A percentile compares a stretch with the other conserved stretches of the same genome.
These are phyloP conservation scores for Boletus vinaceobasis DNA, from an alignment of 768 basidiomycete species.

Conservation along the genomic window DNA sequence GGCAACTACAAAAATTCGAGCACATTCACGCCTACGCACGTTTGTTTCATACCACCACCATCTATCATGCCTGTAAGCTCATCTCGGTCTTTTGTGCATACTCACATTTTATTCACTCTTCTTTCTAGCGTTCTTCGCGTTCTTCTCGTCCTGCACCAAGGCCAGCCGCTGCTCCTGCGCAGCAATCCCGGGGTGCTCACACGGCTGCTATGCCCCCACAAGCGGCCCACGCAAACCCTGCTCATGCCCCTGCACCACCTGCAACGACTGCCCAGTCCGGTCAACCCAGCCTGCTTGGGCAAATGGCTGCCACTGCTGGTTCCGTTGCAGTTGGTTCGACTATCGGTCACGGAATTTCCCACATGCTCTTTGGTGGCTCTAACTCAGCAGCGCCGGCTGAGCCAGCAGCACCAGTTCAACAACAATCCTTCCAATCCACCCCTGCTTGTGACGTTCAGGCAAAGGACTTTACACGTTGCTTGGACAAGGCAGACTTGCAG, in stretches of 20 bases:
- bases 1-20: conserved; percentile 13
- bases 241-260: conserved; percentile 41
- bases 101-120: neutral
- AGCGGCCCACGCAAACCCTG: conserved; percentile 41
- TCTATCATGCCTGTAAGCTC: conserved; percentile 48
- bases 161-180: conserved; percentile 49
- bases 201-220: conserved; percentile 46
- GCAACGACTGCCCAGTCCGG: conserved; percentile 35
- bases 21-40: neutral
- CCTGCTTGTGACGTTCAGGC: conserved; percentile 74
- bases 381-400: conserved; percentile 42
- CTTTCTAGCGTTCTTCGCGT: conserved; percentile 69
- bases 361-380: conserved; percentile 83
- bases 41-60: conserved; percentile 19
- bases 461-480: conserved; percentile 83
- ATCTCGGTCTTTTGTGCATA: neutral
- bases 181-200: conserved; percentile 46
- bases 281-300: conserved; percentile 71
- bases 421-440: conserved; percentile 42
- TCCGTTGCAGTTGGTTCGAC: conserved; percentile 86
- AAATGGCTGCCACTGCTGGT: conserved; percentile 90
- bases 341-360: conserved; percentile 86
- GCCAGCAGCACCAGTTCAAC: conserved; percentile 47
- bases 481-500: conserved; percentile 75
- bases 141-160: conserved; percentile 59